Evolutionary conservation across 2,329 filamentous ascomycete species (phyloP).

Genomic region (Fusarium subglutinans): DNA sequence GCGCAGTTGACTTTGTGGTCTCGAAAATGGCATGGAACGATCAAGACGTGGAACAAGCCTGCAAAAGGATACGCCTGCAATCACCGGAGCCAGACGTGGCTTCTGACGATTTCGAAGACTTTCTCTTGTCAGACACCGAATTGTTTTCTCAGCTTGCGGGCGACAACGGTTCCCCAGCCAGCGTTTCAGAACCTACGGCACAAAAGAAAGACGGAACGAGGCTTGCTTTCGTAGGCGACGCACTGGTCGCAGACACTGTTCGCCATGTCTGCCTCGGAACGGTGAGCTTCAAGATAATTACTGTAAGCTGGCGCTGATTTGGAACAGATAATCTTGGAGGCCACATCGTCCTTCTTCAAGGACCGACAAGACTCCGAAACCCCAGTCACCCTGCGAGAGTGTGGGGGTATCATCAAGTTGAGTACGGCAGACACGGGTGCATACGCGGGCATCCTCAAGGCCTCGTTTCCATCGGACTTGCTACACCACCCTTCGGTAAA

Average conservation of each 20-base stretch:
- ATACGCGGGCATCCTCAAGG: not conserved
- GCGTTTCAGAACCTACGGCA: fast-evolving
- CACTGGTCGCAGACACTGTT: fast-evolving
- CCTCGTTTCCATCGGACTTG: not conserved
- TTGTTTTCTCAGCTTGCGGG: fast-evolving
- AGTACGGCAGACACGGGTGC: not conserved
- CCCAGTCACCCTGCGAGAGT: not conserved
- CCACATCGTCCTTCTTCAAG: not conserved
- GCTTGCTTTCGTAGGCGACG: fast-evolving
- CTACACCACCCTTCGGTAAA: not conserved
- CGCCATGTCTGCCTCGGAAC: not conserved
- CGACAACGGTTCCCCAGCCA: fast-evolving
- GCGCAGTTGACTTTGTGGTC: fast-evolving
- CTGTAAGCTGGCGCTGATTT: fast-evolving
- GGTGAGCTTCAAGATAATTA: not conserved
- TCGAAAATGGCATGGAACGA: not conserved
- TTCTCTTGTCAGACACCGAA: not conserved
- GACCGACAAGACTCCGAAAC: not conserved
- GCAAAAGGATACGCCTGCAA: not conserved
- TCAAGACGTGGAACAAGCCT: not conserved
- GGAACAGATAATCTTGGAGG: not conserved
- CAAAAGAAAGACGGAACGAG: fast-evolving
- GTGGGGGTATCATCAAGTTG: not conserved
- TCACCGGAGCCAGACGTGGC: fast-evolving
- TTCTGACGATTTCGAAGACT: fast-evolving